Base-by-base conservation (phyloP, 805 yeast species). In the Yamadazyma insecticola region DNA sequence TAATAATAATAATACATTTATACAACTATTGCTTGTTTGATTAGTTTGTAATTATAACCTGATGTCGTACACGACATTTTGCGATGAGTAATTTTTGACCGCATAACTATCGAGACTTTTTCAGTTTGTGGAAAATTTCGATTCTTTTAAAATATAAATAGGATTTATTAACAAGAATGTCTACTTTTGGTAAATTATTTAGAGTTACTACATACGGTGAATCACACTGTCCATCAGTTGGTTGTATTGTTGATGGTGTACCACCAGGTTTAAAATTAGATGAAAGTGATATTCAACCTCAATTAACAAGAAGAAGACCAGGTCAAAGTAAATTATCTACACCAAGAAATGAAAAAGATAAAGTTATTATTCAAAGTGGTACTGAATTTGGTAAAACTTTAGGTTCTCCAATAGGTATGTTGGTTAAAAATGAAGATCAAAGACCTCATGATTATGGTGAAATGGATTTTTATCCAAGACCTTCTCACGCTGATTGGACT, bases 221-320 rank as follows among this genome's bases (percentile, higher is more conserved):
- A 58, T 87, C 96, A 6, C 98, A 92, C 67, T 92, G 98, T 67
- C 83, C 78, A 50, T 85, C 96, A 7, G 98, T 92, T 24, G 98
- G 98, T 19, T 92, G 97, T 63, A 92, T 92, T 40, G 96, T 92
- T 23, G 98, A 92, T 47, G 98, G 98, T 37, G 92, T 88, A 24
- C 98, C 98, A 18, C 97, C 98, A 17, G 96, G 96, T 19, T 70
- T 92, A 75, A 72, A 77, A 6, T 73, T 92, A 32, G 72, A 82
- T 12, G 97, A 86, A 59, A 77, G 66, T 4, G 97, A 92, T 53
- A 75, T 92, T 45, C 98, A 92, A 67, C 95, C 97, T 12, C 98
- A 92, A 68, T 66, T 92, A 48, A 80, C 95, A 14, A 78, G 98
- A 66, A 82, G 98, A 72, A 81, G 98, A 65, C 98, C 98, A 2